These are phyloP conservation scores for Boletus tylopilopsis DNA, from an alignment of 768 basidiomycete species.

Conservation along the genomic window DNA sequence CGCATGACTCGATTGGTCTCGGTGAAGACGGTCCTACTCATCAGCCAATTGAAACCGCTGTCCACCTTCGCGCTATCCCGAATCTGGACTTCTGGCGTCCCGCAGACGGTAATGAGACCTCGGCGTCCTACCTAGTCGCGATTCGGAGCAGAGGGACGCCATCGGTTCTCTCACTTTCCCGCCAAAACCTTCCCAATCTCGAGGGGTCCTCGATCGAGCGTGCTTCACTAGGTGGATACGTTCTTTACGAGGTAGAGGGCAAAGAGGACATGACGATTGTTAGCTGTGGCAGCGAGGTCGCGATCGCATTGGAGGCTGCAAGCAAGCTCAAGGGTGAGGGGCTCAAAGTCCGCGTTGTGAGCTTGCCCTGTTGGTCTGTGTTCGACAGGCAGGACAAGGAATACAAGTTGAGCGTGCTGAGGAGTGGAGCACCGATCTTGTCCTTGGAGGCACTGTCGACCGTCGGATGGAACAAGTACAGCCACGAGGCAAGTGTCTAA, in stretches of 20 bases:
- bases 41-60: constrained; percentile 89
- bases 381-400: constrained; percentile 79
- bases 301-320: constrained; percentile 85
- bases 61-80: constrained; percentile 83
- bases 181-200: constrained; percentile 92
- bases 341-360: constrained; percentile 78
- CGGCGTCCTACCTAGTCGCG: constrained; percentile 82
- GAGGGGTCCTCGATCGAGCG: constrained; percentile 83
- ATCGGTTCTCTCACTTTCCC: constrained; percentile 77
- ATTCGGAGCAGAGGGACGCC: constrained; percentile 74
- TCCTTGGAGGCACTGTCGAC: constrained; percentile 85
- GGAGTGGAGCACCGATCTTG: constrained; percentile 86
- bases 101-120: constrained; percentile 97
- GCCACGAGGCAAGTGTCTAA: constrained; percentile 60
- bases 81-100: constrained; percentile 93
- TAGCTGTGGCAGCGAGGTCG: constrained; percentile 84
- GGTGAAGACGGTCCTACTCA: constrained; percentile 97
- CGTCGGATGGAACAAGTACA: constrained; percentile 85
- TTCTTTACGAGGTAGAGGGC: constrained; percentile 68
- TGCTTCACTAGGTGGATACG: constrained; percentile 84
- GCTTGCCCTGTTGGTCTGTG: constrained; percentile 85
- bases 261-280: constrained; percentile 87
- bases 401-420: constrained; percentile 80
- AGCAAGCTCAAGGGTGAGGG: constrained; percentile 73
- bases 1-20: constrained; percentile 91